phyloP scores from a whole-genome alignment of 2,329 filamentous ascomycete species.

The Achaetomium macrosporum region DNA sequence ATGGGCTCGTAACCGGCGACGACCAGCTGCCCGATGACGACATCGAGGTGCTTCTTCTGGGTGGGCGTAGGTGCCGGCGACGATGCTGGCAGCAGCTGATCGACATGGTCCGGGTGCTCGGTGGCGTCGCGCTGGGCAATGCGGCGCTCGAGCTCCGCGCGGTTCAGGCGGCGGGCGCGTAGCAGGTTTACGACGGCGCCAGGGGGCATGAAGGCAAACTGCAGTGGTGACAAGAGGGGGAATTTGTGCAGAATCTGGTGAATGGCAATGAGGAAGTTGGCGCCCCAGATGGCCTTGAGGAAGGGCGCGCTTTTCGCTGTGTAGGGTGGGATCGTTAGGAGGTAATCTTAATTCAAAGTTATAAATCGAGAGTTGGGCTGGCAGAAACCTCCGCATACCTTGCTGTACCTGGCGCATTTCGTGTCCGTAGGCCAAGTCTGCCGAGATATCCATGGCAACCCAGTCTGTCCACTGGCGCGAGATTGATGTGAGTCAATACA shows the following conservation, averaged over 20 bases:
- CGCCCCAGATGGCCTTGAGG: slow-evolving; percentile 1
- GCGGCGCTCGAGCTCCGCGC: no score
- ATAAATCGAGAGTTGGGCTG: no score
- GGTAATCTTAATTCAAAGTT: no score
- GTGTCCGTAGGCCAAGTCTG: slow-evolving; percentile 10
- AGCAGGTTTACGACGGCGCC: not conserved
- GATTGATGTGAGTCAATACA: not conserved
- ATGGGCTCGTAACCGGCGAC: no score
- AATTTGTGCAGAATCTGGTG: slow-evolving; percentile 10
- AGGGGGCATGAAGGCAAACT: slow-evolving; percentile 11
- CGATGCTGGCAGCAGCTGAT: no score
- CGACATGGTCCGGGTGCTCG: no score
- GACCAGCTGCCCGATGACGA: not conserved
- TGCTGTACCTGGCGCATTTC: slow-evolving; percentile 12
- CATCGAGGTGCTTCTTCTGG: no score
- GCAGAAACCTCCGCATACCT: no score
- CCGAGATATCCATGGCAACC: slow-evolving; percentile 16
- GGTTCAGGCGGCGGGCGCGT: no score
- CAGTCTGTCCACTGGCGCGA: slow-evolving; percentile 12
- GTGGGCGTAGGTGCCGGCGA: no score
- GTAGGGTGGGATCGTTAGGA: not conserved
- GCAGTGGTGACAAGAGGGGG: slow-evolving; percentile 4
- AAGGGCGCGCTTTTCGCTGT: not conserved
- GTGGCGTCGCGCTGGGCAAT: no score
- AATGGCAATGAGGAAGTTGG: slow-evolving; percentile 10